phyloP scores from a whole-genome alignment of 768 basidiomycete genomes.

The Austroboletus eburneus region DNA sequence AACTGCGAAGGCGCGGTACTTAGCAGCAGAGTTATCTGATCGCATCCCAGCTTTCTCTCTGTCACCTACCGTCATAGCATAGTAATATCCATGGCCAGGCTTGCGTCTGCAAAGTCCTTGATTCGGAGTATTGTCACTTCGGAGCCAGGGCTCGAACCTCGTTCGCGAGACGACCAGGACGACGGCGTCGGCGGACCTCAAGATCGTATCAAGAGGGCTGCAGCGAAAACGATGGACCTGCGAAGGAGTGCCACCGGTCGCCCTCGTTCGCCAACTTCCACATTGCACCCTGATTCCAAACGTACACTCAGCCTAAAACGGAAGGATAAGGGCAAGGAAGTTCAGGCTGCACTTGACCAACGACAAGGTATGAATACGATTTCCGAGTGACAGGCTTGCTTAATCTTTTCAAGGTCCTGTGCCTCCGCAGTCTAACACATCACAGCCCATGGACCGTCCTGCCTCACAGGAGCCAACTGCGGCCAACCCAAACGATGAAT shows the following conservation, averaged over 20 bases:
- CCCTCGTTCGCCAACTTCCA: conserved; percentile 26
- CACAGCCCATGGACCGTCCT: conserved; percentile 5
- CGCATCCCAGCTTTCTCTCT: neutral
- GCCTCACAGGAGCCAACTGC: conserved; percentile 5
- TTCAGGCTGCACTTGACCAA: conserved; percentile 19
- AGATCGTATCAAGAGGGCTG: conserved; percentile 51
- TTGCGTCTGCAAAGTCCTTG: conserved; percentile 20
- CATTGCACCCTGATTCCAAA: conserved; percentile 37
- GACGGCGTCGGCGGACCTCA: conserved; percentile 29
- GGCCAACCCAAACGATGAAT: conserved; percentile 40
- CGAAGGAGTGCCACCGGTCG: conserved; percentile 52
- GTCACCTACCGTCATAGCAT: conserved; percentile 7
- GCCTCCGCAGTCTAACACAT: conserved; percentile 21
- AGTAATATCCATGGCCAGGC: conserved; percentile 23
- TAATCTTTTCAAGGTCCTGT: conserved; percentile 13
- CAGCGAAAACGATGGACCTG: conserved; percentile 59
- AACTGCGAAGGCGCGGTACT: no score
- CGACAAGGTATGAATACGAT: conserved; percentile 25
- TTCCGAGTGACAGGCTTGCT: conserved; percentile 5
- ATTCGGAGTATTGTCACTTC: conserved; percentile 17
- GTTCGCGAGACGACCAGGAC: conserved; percentile 28
- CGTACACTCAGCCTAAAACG: conserved; percentile 55
- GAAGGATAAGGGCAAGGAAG: conserved; percentile 47
- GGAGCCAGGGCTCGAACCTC: conserved; percentile 34
- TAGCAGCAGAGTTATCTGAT: no score